Base-by-base conservation (phyloP, 192 early-diverging fungal species). In the Funneliformis geosporum region DNA sequence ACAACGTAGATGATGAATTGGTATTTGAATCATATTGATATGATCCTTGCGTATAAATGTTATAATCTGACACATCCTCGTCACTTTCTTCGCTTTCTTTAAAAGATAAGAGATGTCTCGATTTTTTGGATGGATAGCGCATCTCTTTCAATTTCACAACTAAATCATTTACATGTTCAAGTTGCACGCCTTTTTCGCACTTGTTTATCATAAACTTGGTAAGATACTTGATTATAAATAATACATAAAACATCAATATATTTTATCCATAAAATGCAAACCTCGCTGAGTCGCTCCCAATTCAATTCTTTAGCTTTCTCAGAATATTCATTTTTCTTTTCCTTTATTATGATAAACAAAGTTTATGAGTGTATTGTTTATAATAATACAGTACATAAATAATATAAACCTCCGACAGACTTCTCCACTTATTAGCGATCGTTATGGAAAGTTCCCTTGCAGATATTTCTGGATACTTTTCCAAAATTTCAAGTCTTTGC, bases 221-320 rank as follows among this genome's bases (percentile, higher is more conserved):
- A 10, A 25, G 25, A 23, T 62, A 12, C 2, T 66, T 66, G 6
- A 25, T 18, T 65, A 25, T 65, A 28, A 23, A 65, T 25, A 12
- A 6, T 0, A 9, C 33, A 33, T 33, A 33, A 33, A 33, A 33
- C 33, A 33, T 33, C 33, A 33, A 33, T 33, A 33, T 33, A 33
- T 33, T 33, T 28, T 62, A 70, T 33, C 21, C 18, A 16, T 12
- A 23, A 59, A 25, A 59, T 27, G 5, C 12, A 73, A 38, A 59
- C 73, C 44, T 55, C 23, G 18, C 50, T 60, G 55, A 74, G 55
- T 59, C 42, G 5, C 12, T 60, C 11, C 73, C 73, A 60, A 60
- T 75, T 70, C 27, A 75, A 28, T 27, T 75, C 46, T 60, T 33
- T 75, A 16, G 73, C 55, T n/a, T n/a, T n/a, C 59, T 59, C 47